These are phyloP conservation scores for Coemansia sp. DNA, from an alignment of 192 early-diverging fungal species.

Conservation along the genomic window DNA sequence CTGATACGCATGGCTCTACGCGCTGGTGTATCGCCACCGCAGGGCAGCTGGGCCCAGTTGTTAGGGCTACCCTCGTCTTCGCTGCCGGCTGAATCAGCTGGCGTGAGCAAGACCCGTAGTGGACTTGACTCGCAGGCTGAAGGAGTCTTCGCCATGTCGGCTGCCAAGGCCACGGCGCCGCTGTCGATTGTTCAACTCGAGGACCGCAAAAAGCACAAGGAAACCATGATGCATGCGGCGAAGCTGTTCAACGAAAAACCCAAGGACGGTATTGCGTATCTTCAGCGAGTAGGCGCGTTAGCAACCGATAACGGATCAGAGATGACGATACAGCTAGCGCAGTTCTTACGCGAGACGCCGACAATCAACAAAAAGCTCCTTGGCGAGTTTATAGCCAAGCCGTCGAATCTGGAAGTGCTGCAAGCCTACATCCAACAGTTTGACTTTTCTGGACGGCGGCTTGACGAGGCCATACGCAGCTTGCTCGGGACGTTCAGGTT, in stretches of 20 bases:
- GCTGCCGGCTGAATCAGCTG: background rate
- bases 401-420: slow-evolving; percentile 82
- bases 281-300: slow-evolving; percentile 61
- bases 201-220: slow-evolving; percentile 68
- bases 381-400: slow-evolving; percentile 89
- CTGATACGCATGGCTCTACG: slow-evolving; percentile 45
- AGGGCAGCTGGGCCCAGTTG: slow-evolving; percentile 32
- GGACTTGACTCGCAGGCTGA: background rate
- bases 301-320: slow-evolving; percentile 25
- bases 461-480: slow-evolving; percentile 93
- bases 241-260: slow-evolving; percentile 84
- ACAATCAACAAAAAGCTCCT: slow-evolving; percentile 84
- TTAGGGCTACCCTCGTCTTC: slow-evolving; percentile 21
- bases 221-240: slow-evolving; percentile 76
- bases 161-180: background rate
- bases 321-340: slow-evolving; percentile 60
- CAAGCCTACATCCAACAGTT: slow-evolving; percentile 82
- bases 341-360: slow-evolving; percentile 79
- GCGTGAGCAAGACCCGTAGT: background rate
- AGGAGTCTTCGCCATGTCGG: background rate
- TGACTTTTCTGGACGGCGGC: slow-evolving; percentile 83
- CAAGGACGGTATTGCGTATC: slow-evolving; percentile 82
- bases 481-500: slow-evolving; percentile 94
- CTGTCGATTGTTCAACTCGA: slow-evolving; percentile 30
- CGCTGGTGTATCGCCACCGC: slow-evolving; percentile 36